Base-by-base conservation (phyloP, 148 eudicot species). In the Camellia lanceoleosa region DNA sequence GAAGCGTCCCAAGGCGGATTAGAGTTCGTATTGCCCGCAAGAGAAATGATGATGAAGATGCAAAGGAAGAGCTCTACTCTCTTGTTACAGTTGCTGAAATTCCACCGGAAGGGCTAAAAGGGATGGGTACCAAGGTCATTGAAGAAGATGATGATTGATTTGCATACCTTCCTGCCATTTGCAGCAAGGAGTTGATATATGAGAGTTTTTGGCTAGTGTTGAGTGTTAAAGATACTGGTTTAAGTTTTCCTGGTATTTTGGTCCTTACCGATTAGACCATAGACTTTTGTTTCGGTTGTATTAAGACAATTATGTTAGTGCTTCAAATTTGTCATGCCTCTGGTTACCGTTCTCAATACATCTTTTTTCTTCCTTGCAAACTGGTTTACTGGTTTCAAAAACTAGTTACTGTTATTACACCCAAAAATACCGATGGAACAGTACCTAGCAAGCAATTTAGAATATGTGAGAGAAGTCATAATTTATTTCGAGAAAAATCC, bases 21-120 rank as follows among this genome's bases (percentile, higher is more conserved):
- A 78, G 90, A 43, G 92, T 89, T 60, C 85, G 92, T 5, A 83
- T 89, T 81, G 90, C 88, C 59, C 81, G 89, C 68, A 89, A 91
- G 85, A 90, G 95, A 67, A 91, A 91, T 23, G 92, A 90, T 56
- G 91, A 90, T 55, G 93, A 90, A 74, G 93, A 90, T 77, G 93
- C 93, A 4, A 90, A 90, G 88, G 92, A 91, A 74, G 95, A 91
- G 75, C 92, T 89, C 43, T 91, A 84, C 85, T 91, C 95, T 41
- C 87, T 91, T 0, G 95, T 91, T 1, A 91, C 92, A 7, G 95
- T 90, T 55, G 85, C 95, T 3, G 95, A 90, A 70, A 82, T 90
- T 61, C 92, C 95, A 30, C 38, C 85, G 8, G 91, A 87, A 73
- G 90, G 91, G 19, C 74, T 89, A 56, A 85, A 80, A 88, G 95